A percentile compares a stretch with the other conserved stretches of the same genome.
Evolutionary conservation across 441 rosid genomes (phyloP).

Genomic region (Melastoma candidum): DNA sequence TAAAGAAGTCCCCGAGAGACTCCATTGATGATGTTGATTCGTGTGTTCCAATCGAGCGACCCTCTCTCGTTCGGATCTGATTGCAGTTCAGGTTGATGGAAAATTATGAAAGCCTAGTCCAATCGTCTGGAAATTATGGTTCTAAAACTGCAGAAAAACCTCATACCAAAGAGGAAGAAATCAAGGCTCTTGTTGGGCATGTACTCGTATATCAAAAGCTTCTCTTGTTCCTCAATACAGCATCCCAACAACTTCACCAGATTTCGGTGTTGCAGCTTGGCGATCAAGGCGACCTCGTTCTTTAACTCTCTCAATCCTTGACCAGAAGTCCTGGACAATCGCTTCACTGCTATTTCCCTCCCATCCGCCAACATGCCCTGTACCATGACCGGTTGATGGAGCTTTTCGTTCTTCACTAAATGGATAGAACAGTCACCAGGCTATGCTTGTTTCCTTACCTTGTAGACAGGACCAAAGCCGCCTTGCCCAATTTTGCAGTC

Average conservation of each 20-base stretch:
- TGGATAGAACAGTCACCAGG: too few species aligned
- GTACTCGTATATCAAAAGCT: conserved; percentile 42
- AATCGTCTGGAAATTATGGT: too few species aligned
- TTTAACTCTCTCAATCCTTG: conserved; percentile 50
- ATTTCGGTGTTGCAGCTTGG: conserved; percentile 48
- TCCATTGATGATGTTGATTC: conserved; percentile 24
- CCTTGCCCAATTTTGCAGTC: conserved; percentile 22
- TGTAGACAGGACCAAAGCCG: conserved; percentile 26
- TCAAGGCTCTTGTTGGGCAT: conserved; percentile 46
- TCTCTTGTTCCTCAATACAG: conserved; percentile 38
- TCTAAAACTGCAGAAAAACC: not conserved
- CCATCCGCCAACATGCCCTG: conserved; percentile 35
- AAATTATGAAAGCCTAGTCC: too few species aligned
- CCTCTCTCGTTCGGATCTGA: conserved; percentile 27
- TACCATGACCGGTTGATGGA: too few species aligned
- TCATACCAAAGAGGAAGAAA: conserved; percentile 35
- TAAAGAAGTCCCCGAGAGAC: conserved; percentile 10
- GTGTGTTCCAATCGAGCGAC: conserved; percentile 30
- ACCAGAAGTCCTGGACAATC: conserved; percentile 30
- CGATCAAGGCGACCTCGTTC: conserved; percentile 44
- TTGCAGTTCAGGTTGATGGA: not conserved
- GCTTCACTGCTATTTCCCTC: conserved; percentile 39
- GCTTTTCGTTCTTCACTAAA: too few species aligned
- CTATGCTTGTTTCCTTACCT: conserved; percentile 5
- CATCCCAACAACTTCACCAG: conserved; percentile 39